phyloP scores from a whole-genome alignment of 768 basidiomycete genomes.

The Russula sp. region DNA sequence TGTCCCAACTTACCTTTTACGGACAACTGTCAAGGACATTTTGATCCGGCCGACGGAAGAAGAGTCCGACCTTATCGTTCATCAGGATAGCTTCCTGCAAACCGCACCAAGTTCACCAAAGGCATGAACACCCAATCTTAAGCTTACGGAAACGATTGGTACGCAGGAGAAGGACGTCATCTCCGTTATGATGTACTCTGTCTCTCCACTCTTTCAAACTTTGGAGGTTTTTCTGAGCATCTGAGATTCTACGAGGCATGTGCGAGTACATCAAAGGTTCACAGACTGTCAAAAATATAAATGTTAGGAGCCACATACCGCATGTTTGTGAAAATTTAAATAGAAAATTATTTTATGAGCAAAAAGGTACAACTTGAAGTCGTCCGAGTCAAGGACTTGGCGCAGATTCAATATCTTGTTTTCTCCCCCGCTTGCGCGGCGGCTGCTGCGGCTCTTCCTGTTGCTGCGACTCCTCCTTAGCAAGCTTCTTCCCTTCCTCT shows the following conservation, averaged over 20 bases:
- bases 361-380: too few relatives aligned
- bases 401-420: not conserved
- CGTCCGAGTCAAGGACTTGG: not conserved
- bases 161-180: conserved; percentile 99
- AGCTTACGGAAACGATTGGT: conserved; percentile 80
- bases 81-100: conserved; percentile 99
- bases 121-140: conserved; percentile 72
- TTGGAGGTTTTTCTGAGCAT: too few relatives aligned
- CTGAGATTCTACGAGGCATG: too few relatives aligned
- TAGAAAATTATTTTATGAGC: too few relatives aligned
- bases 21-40: conserved; percentile 33
- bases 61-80: conserved; percentile 97
- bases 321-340: too few relatives aligned
- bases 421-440: not conserved
- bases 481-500: conserved; percentile 4
- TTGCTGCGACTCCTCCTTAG: not conserved
- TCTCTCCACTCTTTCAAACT: not conserved
- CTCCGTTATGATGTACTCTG: conserved; percentile 72
- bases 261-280: too few relatives aligned
- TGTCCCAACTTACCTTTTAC: too few relatives aligned
- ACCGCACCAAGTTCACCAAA: conserved; percentile 82
- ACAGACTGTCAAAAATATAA: too few relatives aligned
- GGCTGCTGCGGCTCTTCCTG: not conserved
- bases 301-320: too few relatives aligned
- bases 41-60: conserved; percentile 88